phyloP scores from a whole-genome alignment of 495 filamentous ascomycete species.

The Evernia prunastri region DNA sequence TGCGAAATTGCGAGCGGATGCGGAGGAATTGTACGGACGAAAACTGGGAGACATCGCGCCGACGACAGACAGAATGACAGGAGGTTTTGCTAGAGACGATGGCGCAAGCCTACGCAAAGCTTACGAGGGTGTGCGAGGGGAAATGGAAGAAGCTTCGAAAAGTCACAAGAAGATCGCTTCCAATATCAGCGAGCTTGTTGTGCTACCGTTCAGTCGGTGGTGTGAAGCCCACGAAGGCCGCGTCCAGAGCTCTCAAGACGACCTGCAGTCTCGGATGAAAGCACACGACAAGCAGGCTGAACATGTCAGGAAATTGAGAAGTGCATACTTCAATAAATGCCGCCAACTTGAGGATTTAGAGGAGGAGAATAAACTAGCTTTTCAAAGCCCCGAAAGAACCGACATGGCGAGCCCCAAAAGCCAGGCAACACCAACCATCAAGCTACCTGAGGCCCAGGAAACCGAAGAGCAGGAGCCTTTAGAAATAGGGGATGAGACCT shows the following conservation, averaged over 20 bases:
- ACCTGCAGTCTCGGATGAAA: slow-evolving; percentile 82
- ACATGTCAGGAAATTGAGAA: slow-evolving; percentile 81
- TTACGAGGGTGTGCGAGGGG: slow-evolving; percentile 87
- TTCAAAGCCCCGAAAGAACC: slow-evolving; percentile 67
- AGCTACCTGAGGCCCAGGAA: slow-evolving; percentile 49
- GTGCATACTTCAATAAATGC: slow-evolving; percentile 98
- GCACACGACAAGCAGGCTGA: slow-evolving; percentile 89
- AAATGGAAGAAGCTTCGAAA: slow-evolving; percentile 87
- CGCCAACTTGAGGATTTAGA: slow-evolving; percentile 92
- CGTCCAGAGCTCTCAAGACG: slow-evolving; percentile 88
- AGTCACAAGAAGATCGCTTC: slow-evolving; percentile 92
- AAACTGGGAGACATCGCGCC: slow-evolving; percentile 78
- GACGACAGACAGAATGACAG: slow-evolving; percentile 68
- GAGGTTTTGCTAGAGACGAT: slow-evolving; percentile 90
- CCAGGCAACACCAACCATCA: slow-evolving; percentile 51
- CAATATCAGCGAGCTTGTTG: slow-evolving; percentile 92
- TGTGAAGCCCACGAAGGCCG: slow-evolving; percentile 88
- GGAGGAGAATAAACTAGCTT: slow-evolving; percentile 96
- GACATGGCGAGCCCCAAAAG: slow-evolving; percentile 40
- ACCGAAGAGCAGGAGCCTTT: slow-evolving; percentile 68
- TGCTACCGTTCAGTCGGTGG: slow-evolving; percentile 90
- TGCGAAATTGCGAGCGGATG: slow-evolving; percentile 90
- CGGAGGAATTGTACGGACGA: slow-evolving; percentile 82
- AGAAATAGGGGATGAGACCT: slow-evolving; percentile 85
- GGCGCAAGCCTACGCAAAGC: slow-evolving; percentile 95